Base-by-base conservation (phyloP, 305 asterid genomes). In the Fraxinus sp. region DNA sequence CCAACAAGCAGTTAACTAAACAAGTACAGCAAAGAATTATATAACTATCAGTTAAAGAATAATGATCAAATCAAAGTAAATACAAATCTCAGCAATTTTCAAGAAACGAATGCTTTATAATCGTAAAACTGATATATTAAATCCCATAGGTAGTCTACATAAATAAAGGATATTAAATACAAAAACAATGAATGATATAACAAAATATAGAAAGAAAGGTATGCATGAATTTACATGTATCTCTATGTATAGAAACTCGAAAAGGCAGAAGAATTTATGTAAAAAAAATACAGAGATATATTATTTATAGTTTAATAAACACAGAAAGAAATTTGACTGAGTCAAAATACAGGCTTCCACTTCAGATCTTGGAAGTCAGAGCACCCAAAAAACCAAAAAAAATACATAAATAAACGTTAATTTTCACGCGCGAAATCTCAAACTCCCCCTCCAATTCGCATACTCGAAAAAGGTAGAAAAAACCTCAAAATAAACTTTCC, bases 371-470 rank as follows among this genome's bases (percentile, higher is more conserved):
- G 81, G 86, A 87, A 85, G 90, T 83, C 89, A 84, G 83, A 82
- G 85, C 84, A 80, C 20, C 82, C 52, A 77, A 57, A 32, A 33
- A 55, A 78, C 22, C 64, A 4, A 16, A 52, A 49, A 3, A 52
- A 49, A 2, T 9, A 41, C 9, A 41, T 41, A 41, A 41, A 10
- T 52, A 77, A 82, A 85, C 85, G 79, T 77, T 79, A 81, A 49
- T 75, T 78, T 80, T 90, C 91, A 74, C 92, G 91, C 97, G 93
- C 92, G 92, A 92, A 93, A 88, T 78, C 89, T 89, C 87, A 88
- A 79, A 72, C 75, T 77, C 82, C 22, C 20, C 20, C 64, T 84
- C 79, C 87, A 83, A 86, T 84, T 82, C 87, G 62, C 66, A 68
- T n/a, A 83, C 83, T 83, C 78, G 75, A 55, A 86, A 30, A 75